Evolutionary conservation across 495 filamentous ascomycete species (phyloP).

Genomic region (Aspergillus ostianus): DNA sequence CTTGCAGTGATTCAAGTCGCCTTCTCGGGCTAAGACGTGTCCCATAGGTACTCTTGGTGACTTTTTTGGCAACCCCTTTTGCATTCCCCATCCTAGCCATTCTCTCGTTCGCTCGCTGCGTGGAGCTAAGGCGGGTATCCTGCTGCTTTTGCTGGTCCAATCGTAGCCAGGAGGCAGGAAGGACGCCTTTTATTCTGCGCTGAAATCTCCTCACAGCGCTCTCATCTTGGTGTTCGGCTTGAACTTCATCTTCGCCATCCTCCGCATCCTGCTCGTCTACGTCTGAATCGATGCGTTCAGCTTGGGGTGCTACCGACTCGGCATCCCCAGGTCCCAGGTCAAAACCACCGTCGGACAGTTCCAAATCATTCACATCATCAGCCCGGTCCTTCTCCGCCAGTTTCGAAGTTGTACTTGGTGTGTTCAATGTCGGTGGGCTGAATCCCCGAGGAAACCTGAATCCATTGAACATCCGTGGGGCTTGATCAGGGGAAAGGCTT

Average conservation of each 20-base stretch:
- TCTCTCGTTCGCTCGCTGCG: conserved; percentile 23
- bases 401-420: conserved; percentile 30
- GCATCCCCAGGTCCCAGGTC: conserved; percentile 22
- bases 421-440: conserved; percentile 33
- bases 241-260: conserved; percentile 3
- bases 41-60: conserved; percentile 27
- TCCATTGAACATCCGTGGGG: conserved; percentile 18
- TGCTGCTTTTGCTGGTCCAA: conserved; percentile 55
- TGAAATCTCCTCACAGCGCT: conserved; percentile 38
- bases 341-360: conserved; percentile 15
- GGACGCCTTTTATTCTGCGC: conserved; percentile 72
- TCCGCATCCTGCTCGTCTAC: conserved; percentile 10
- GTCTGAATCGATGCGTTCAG: conserved; percentile 8
- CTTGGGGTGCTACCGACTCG: conserved; percentile 22
- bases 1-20: conserved; percentile 31
- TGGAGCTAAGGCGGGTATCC: conserved; percentile 31
- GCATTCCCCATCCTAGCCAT: conserved; percentile 26
- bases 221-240: conserved; percentile 23
- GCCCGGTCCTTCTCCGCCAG: conserved; percentile 9
- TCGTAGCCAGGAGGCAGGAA: conserved; percentile 88
- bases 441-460: conserved; percentile 43
- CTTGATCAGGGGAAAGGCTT: conserved; percentile 27
- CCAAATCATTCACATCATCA: conserved; percentile 7
- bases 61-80: conserved; percentile 46
- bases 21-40: conserved; percentile 12